These are phyloP conservation scores for Exophiala viscosa DNA, from an alignment of 2,329 filamentous ascomycete genomes.

Conservation along the genomic window DNA sequence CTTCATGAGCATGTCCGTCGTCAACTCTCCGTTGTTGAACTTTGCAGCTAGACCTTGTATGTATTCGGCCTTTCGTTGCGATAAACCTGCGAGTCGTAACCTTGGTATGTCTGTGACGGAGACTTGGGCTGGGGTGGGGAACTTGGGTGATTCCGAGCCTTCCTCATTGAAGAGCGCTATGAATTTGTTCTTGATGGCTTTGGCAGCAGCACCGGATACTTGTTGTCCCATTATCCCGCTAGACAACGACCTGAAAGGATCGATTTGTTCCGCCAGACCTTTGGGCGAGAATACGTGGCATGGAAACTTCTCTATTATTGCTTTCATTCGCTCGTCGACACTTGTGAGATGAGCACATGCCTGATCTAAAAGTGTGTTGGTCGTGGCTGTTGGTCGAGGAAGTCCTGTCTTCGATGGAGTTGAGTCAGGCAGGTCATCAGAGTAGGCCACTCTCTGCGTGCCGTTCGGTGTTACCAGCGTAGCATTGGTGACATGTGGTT, in stretches of 20 bases:
- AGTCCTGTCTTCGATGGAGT: conserved; percentile 40
- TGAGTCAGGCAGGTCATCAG: conserved; percentile 37
- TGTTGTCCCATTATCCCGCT: conserved; percentile 95
- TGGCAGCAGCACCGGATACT: conserved; percentile 87
- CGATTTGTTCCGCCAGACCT: conserved; percentile 76
- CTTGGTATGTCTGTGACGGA: conserved; percentile 58
- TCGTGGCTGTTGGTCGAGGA: conserved; percentile 54
- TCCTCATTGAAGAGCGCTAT: conserved; percentile 63
- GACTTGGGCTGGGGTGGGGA: conserved; percentile 75
- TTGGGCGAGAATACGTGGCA: conserved; percentile 78
- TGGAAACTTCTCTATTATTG: conserved; percentile 68
- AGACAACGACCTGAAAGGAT: conserved; percentile 79
- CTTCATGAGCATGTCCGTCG: conserved; percentile 68
- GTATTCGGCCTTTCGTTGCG: conserved; percentile 94
- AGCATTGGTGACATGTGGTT: conserved; percentile 47
- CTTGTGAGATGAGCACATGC: conserved; percentile 71
- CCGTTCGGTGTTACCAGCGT: conserved; percentile 47
- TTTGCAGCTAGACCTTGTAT: conserved; percentile 79
- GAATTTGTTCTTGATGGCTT: conserved; percentile 83
- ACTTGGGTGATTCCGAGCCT: conserved; percentile 40
- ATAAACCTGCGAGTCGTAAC: conserved; percentile 81
- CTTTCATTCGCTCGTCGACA: conserved; percentile 67
- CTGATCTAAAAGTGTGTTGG: conserved; percentile 67
- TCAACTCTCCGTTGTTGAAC: conserved; percentile 72
- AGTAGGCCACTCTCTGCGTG: conserved; percentile 47